A percentile compares a stretch with the other conserved stretches of the same genome.
phyloP scores from a whole-genome alignment of 2,329 filamentous ascomycete genomes.

The Aspergillus ibericus region DNA sequence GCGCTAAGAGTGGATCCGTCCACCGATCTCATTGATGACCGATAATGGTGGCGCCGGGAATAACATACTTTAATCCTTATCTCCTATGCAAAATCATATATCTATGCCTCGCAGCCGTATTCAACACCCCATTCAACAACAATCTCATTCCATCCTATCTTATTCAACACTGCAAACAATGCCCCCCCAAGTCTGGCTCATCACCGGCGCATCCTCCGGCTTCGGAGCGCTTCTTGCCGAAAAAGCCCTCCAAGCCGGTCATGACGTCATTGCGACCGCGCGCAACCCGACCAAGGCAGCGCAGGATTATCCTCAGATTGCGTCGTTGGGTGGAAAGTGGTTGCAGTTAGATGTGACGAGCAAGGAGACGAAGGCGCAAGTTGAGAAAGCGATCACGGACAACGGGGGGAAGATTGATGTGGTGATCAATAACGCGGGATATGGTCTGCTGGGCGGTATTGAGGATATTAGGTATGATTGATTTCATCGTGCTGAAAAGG shows the following conservation, averaged over 20 bases:
- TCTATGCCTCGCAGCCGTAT: background rate
- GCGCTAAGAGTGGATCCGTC: background rate
- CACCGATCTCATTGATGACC: too few relatives aligned
- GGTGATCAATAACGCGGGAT: conserved; percentile 8
- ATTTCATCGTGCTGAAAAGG: too few relatives aligned
- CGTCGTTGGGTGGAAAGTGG: background rate
- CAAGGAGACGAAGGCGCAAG: background rate
- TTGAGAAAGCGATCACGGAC: background rate
- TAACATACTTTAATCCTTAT: background rate
- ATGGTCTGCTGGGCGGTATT: background rate
- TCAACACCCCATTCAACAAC: background rate
- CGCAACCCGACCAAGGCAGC: background rate
- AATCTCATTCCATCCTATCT: background rate
- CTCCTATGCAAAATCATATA: background rate
- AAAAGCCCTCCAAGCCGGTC: background rate
- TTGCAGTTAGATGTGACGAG: background rate
- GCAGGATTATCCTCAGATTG: background rate
- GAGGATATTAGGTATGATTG: too few relatives aligned
- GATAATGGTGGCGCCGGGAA: background rate
- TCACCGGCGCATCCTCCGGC: conserved; percentile 5
- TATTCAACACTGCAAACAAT: background rate
- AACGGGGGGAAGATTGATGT: conserved; percentile 1
- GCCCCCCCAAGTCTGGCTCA: background rate
- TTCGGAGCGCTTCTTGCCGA: background rate
- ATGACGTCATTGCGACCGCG: background rate